Percentiles rank a stretch among this genome's conserved stretches.
Conservation (phyloP, 129 eudicot genomes). For the Silybum marianum region DNA sequence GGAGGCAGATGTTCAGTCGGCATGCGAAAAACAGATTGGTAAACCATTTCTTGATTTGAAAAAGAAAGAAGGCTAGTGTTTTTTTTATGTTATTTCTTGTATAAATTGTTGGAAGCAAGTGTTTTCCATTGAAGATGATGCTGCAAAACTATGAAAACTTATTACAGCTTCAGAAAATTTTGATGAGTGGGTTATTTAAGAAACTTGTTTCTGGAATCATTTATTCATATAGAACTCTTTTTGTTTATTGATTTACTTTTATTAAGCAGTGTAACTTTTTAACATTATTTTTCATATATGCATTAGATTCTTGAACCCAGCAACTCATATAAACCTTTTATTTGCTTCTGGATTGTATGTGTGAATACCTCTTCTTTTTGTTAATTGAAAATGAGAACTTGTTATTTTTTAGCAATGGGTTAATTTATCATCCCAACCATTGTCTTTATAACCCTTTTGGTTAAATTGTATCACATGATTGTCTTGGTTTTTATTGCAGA, state of each 20-base stretch:
- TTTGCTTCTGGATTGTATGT: neutral
- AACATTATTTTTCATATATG: neutral
- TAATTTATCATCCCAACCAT: too few species aligned
- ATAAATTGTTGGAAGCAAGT: neutral
- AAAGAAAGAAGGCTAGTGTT: constrained; percentile 33
- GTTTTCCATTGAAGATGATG: constrained; percentile 8
- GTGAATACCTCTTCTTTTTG: neutral
- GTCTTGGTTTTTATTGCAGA: neutral
- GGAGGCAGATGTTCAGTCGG: constrained; percentile 57
- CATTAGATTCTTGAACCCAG: neutral
- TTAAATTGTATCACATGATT: neutral
- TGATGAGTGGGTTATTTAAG: neutral
- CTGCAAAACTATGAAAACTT: constrained; percentile 19
- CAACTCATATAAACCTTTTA: neutral
- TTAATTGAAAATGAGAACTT: too few species aligned
- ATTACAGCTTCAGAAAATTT: neutral
- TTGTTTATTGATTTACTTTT: neutral
- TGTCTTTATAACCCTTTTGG: too few species aligned
- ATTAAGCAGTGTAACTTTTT: neutral
- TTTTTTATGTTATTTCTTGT: neutral
- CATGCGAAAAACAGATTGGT: constrained; percentile 77
- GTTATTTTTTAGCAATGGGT: too few species aligned
- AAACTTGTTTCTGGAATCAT: neutral
- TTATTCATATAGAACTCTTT: neutral
- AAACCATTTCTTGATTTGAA: constrained; percentile 71